Base-by-base conservation (phyloP, 495 filamentous ascomycete genomes). In the Penicillium parvum region DNA sequence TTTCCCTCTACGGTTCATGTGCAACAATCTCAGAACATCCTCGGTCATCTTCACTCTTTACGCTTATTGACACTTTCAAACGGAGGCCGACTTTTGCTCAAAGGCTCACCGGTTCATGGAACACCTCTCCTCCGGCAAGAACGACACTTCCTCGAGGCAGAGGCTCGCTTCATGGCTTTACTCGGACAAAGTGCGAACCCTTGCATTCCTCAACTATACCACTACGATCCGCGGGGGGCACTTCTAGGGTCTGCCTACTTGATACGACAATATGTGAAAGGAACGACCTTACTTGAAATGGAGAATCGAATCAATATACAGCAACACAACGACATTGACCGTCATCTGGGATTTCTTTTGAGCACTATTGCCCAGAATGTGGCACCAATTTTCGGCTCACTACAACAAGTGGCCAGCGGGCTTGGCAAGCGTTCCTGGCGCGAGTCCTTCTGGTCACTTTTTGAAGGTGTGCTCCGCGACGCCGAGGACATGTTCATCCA, bases 401-500 rank as follows among this genome's bases (percentile, higher is more conserved):
- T 75, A 7, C 66, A 68, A 26, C 65, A 74, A 38, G 74, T 78
- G 12, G 68, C 69, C 26, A 57, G 50, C 16, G 66, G 65, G 6
- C 51, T 53, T 9, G 81, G 79, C 3, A 76, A 67, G 34, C 46
- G 43, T 6, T 76, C 73, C 7, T 89, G 85, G 85, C 60, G 71
- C 32, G 74, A 79, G 27, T 75, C 75, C 1, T 86, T 88, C 47
- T 59, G 71, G 17, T 48, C 58, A 2, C 64, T 89, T 28, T 67
- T 86, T 9, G 85, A 88, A 49, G 62, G 72, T 3, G 61, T 79
- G 10, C 65, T 88, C 18, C 77, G 79, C 14, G 85, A 88, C 52
- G 80, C 74, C 10, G 85, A 89, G 51, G 85, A 88, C 41, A 78
- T 79, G 62, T 70, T 81, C 22, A 73, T 89, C 37, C 69, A 75